phyloP scores from a whole-genome alignment of 169 alveolate species.

The Plasmodium sp. region DNA sequence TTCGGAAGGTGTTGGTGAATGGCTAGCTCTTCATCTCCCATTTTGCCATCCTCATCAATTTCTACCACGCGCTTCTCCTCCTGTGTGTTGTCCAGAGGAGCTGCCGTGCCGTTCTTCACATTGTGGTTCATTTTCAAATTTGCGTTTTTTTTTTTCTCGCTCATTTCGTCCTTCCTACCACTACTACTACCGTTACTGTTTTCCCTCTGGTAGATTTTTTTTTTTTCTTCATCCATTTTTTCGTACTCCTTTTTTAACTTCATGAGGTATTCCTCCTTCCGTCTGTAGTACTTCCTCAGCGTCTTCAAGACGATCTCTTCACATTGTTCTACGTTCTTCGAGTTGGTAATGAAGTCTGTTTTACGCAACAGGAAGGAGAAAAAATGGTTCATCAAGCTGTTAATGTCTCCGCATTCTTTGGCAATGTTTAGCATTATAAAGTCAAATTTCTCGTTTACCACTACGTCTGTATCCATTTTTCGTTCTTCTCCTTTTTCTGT shows the following conservation, averaged over 20 bases:
- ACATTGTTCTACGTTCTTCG: slow-evolving; percentile 80
- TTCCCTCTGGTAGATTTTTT: slow-evolving; percentile 71
- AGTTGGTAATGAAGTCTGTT: slow-evolving; percentile 94
- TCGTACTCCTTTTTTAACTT: slow-evolving; percentile 79
- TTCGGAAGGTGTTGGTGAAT: neutral
- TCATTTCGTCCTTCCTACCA: slow-evolving; percentile 41
- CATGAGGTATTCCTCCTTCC: slow-evolving; percentile 83
- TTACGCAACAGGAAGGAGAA: slow-evolving; percentile 96
- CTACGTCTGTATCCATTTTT: slow-evolving; percentile 74
- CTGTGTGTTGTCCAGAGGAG: neutral
- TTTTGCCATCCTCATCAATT: slow-evolving; percentile 34
- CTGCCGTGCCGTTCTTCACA: neutral
- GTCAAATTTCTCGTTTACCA: slow-evolving; percentile 82
- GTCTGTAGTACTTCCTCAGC: slow-evolving; percentile 82
- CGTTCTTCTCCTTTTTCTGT: neutral
- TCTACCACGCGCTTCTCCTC: slow-evolving; percentile 11
- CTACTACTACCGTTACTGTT: slow-evolving; percentile 51
- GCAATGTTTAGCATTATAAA: slow-evolving; percentile 92
- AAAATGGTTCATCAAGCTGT: slow-evolving; percentile 91
- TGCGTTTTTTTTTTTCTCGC: slow-evolving; percentile 41
- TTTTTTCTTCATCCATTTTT: slow-evolving; percentile 80
- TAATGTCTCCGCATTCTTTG: slow-evolving; percentile 95
- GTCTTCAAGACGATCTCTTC: slow-evolving; percentile 76
- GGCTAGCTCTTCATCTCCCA: slow-evolving; percentile 8
- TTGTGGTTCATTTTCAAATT: neutral